A percentile compares a stretch with the other conserved stretches of the same genome.
Evolutionary conservation across 2,329 filamentous ascomycete species (phyloP).

Genomic region (Mycogone perniciosa): DNA sequence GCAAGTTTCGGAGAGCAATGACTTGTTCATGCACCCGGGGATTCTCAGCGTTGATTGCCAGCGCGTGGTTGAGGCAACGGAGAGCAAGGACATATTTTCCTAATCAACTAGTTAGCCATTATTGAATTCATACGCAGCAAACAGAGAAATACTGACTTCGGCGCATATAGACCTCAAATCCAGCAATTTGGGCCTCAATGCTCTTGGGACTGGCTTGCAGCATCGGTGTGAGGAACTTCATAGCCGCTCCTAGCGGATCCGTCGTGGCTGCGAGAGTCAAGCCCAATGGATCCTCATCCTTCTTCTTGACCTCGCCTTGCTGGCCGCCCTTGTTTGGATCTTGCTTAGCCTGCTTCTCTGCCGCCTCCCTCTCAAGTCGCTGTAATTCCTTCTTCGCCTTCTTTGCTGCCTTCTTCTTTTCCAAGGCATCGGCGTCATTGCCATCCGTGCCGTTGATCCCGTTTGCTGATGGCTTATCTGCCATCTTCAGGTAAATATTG

Average conservation of each 20-base stretch:
- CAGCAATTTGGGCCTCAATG: conserved; percentile 74
- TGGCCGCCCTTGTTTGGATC: conserved; percentile 74
- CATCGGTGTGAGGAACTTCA: conserved; percentile 77
- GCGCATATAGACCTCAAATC: conserved; percentile 84
- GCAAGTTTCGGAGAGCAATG: conserved; percentile 59
- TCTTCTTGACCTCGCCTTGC: conserved; percentile 68
- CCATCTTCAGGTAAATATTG: conserved; percentile 69
- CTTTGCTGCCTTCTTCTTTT: conserved; percentile 81
- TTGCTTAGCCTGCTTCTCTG: conserved; percentile 69
- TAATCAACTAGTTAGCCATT: conserved; percentile 28
- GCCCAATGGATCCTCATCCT: conserved; percentile 83
- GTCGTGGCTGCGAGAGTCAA: conserved; percentile 72
- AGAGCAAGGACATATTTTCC: conserved; percentile 85
- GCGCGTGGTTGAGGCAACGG: conserved; percentile 72
- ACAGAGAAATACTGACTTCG: conserved; percentile 56
- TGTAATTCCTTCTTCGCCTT: conserved; percentile 75
- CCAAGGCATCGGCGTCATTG: conserved; percentile 52
- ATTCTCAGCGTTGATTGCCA: conserved; percentile 61
- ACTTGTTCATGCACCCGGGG: conserved; percentile 71
- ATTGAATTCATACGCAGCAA: not conserved
- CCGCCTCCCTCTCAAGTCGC: conserved; percentile 65
- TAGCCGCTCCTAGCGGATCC: conserved; percentile 76
- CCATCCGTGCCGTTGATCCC: conserved; percentile 52
- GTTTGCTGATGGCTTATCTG: conserved; percentile 66
- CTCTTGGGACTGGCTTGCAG: conserved; percentile 76